These are phyloP conservation scores for Tulasnella calospora DNA, from an alignment of 768 basidiomycete species.

Conservation along the genomic window DNA sequence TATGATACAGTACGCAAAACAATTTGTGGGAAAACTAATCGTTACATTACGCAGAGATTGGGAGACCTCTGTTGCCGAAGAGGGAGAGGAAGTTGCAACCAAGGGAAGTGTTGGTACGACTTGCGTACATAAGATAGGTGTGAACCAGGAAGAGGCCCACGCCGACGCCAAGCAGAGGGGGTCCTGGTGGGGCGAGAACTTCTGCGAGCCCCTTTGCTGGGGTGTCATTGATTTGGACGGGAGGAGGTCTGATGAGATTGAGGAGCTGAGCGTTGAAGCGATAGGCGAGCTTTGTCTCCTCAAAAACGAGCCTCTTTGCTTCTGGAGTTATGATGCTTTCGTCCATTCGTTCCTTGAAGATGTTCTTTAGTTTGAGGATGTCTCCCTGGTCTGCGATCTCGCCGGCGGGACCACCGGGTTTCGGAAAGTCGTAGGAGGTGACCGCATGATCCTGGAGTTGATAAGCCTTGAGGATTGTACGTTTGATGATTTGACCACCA, in stretches of 20 bases:
- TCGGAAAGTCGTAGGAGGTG: slow-evolving; percentile 64
- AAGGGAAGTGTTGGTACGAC: neutral
- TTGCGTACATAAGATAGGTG: slow-evolving; percentile 1
- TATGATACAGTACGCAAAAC: neutral
- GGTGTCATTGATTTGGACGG: neutral
- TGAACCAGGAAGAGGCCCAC: neutral
- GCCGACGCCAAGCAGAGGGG: neutral
- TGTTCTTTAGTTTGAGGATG: slow-evolving; percentile 69
- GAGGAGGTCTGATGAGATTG: neutral
- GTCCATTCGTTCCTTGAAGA: slow-evolving; percentile 57
- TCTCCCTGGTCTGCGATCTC: slow-evolving; percentile 42
- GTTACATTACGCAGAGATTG: neutral
- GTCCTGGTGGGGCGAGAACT: neutral
- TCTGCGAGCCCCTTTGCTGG: neutral
- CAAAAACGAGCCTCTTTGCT: neutral
- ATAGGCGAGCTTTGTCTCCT: slow-evolving; percentile 8
- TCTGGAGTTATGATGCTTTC: slow-evolving; percentile 37
- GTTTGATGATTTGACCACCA: slow-evolving; percentile 67
- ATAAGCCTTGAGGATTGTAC: slow-evolving; percentile 60
- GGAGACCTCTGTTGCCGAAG: neutral
- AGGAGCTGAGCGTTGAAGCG: slow-evolving; percentile 14
- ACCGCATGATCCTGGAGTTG: slow-evolving; percentile 51
- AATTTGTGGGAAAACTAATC: neutral
- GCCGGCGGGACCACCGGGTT: slow-evolving; percentile 41
- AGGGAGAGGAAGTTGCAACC: slow-evolving; percentile 4